Evolutionary conservation across 2,329 filamentous ascomycete species (phyloP).

Genomic region (Calonectria pteridis): DNA sequence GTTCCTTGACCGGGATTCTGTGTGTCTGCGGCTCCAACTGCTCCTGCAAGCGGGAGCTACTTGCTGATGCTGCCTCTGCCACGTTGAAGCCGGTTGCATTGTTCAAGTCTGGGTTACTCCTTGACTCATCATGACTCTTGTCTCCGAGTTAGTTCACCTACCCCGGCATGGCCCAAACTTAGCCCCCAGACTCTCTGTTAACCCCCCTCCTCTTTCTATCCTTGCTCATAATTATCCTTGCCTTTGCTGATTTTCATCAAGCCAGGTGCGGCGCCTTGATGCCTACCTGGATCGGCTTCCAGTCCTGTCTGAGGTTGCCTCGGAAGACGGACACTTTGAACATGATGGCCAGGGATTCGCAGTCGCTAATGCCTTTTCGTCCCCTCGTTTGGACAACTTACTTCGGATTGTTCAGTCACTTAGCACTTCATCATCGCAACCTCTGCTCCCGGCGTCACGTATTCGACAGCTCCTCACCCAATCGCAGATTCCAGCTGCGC

Average conservation of each 20-base stretch:
- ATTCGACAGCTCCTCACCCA: conserved; percentile 74
- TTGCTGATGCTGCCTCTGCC: conserved; percentile 33
- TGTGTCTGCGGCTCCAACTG: conserved; percentile 3
- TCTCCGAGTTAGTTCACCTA: conserved; percentile 47
- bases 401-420: conserved; percentile 77
- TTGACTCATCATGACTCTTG: conserved; percentile 43
- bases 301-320: conserved; percentile 54
- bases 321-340: conserved; percentile 56
- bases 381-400: conserved; percentile 70
- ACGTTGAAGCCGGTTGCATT: conserved; percentile 20
- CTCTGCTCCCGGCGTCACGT: conserved; percentile 69
- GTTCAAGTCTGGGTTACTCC: conserved; percentile 29
- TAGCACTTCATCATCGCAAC: conserved; percentile 74
- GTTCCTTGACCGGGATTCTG: background rate
- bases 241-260: conserved; percentile 43
- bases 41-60: conserved; percentile 19
- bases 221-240: conserved; percentile 3
- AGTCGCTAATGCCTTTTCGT: conserved; percentile 59
- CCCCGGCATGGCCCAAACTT: conserved; percentile 18
- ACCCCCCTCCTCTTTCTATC: background rate
- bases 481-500: conserved; percentile 66
- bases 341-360: conserved; percentile 50
- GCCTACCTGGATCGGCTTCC: conserved; percentile 74
- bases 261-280: conserved; percentile 73
- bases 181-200: background rate